Conservation (phyloP, 768 basidiomycete species). For the Mycena sanguinolenta region DNA sequence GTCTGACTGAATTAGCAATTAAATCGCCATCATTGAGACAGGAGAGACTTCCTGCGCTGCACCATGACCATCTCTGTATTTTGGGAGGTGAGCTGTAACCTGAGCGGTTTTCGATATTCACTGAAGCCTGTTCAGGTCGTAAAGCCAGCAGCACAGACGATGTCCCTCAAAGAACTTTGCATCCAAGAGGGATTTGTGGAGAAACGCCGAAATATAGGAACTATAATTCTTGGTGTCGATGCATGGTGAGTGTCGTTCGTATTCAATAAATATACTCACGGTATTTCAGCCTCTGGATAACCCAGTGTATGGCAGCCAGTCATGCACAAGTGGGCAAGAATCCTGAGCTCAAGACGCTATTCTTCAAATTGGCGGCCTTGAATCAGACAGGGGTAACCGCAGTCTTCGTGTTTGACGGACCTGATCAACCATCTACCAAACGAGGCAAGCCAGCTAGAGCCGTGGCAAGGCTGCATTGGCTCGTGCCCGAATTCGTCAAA, state of each 20-base stretch:
- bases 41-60: no score
- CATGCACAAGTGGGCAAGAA: slow-evolving; percentile 52
- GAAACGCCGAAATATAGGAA: not conserved
- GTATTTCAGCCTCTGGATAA: slow-evolving; percentile 27
- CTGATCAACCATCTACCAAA: slow-evolving; percentile 56
- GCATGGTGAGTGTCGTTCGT: not conserved
- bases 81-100: no score
- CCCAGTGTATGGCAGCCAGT: slow-evolving; percentile 11
- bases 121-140: not conserved
- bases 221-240: slow-evolving; percentile 3
- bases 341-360: slow-evolving; percentile 59
- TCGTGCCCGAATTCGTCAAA: not conserved
- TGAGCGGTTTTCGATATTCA: no score
- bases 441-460: slow-evolving; percentile 47
- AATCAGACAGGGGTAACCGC: slow-evolving; percentile 52
- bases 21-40: no score
- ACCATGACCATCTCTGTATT: no score
- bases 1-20: no score
- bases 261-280: not conserved
- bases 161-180: not conserved
- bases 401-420: slow-evolving; percentile 67
- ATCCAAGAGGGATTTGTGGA: not conserved
- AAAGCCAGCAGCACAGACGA: not conserved
- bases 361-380: slow-evolving; percentile 56
- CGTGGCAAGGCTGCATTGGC: not conserved